These are phyloP conservation scores for Neolentinus lepideus DNA, from an alignment of 1,284 basidiomycete genomes.

Conservation along the genomic window DNA sequence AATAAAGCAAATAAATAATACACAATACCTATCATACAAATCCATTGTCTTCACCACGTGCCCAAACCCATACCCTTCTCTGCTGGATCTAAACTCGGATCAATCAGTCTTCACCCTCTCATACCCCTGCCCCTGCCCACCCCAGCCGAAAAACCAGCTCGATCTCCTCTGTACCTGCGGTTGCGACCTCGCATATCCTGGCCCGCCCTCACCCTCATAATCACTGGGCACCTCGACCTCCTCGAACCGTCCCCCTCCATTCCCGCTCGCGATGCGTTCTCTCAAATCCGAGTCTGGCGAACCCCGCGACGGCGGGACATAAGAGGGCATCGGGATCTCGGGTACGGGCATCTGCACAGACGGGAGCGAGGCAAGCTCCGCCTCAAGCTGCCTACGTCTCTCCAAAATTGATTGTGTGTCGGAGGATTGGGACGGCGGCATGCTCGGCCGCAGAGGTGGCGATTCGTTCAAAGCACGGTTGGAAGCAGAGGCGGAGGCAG, in stretches of 20 bases:
- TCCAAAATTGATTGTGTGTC: constrained; percentile 30
- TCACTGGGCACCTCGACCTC: constrained; percentile 63
- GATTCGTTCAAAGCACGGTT: constrained; percentile 15
- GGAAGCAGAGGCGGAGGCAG: constrained; percentile 12
- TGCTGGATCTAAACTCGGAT: background rate
- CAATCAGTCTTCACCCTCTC: constrained; percentile 21
- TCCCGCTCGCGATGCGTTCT: constrained; percentile 31
- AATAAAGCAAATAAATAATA: constrained; percentile 1
- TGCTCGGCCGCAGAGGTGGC: constrained; percentile 6
- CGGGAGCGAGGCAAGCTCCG: constrained; percentile 44
- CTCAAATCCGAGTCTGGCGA: constrained; percentile 36
- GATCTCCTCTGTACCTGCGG: constrained; percentile 15
- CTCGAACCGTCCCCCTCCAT: constrained; percentile 38
- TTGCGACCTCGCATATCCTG: background rate
- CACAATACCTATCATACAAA: background rate
- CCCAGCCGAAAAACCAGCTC: constrained; percentile 37
- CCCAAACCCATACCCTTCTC: background rate
- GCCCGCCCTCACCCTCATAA: constrained; percentile 38
- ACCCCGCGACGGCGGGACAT: constrained; percentile 14
- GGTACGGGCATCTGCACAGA: constrained; percentile 17
- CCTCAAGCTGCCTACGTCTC: constrained; percentile 45
- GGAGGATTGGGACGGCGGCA: background rate
- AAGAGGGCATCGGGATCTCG: constrained; percentile 1
- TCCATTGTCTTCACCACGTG: background rate
- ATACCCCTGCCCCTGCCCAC: constrained; percentile 15